Base-by-base conservation (phyloP, 495 filamentous ascomycete genomes). In the Podospora pseudoanserina region DNA sequence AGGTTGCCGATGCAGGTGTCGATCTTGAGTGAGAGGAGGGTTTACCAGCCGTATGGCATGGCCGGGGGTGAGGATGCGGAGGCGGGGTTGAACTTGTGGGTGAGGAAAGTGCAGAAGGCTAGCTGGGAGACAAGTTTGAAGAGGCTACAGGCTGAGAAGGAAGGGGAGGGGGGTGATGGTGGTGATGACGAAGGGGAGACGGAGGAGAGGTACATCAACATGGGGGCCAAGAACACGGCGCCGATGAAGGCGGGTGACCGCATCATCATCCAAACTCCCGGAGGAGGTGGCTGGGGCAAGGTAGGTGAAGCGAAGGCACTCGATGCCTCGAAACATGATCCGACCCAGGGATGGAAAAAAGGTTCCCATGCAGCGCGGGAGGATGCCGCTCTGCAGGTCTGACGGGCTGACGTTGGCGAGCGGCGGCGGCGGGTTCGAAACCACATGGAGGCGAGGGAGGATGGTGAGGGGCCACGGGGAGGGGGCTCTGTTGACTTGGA, bases 221-320 rank as follows among this genome's bases (percentile, higher is more conserved):
- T 97, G 59, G 95, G 94, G 0, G 93, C 89, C 9, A 99, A 99
- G 85, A 97, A 97, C 76, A 97, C 92, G 18, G 93, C 94, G 27
- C 83, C 86, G 11, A 96, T 97, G 88, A 83, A 89, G 71, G 82
- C 87, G 0, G 94, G 95, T 26, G 95, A 99, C 76, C 85, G 93
- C 9, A 92, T 99, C 70, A 90, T 98, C 66, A 66, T 91, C 27
- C 79, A 77, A 62, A 92, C 90, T 16, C 90, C 90, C 4, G 90
- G 90, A 53, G 90, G 90, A 20, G 90, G 91, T 55, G 90, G 88
- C 1, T 93, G 90, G 89, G 90, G 90, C 4, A 81, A 78, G 62
- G 80, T 82, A 7, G 87, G 86, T 1, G 82, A 86, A 68, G 81
- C 82, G 71, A 89, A 78, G 76, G 77, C 77, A 18, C 44, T 76